These are phyloP conservation scores for Hibiscus trionum DNA, from an alignment of 345 rosid genomes.

Conservation along the genomic window DNA sequence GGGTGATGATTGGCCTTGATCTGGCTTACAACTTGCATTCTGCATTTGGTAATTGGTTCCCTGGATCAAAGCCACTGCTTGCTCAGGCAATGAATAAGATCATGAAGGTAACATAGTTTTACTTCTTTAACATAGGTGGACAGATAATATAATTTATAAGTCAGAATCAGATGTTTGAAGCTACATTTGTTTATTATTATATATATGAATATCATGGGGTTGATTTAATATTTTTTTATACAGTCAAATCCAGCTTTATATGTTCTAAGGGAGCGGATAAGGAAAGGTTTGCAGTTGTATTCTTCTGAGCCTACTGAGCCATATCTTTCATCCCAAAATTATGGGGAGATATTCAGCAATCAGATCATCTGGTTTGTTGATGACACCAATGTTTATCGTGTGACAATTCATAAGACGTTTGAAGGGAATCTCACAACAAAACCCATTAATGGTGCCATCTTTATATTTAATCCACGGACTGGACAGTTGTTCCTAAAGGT, in stretches of 20 bases:
- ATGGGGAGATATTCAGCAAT: constrained; percentile 98
- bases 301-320: constrained; percentile 99
- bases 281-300: constrained; percentile 97
- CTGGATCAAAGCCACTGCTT: constrained; percentile 93
- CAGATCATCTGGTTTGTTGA: constrained; percentile 99
- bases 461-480: constrained; percentile 95
- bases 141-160: no score
- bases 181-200: no score
- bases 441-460: constrained; percentile 96
- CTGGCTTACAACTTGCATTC: constrained; percentile 97
- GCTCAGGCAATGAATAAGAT: constrained; percentile 99
- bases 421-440: constrained; percentile 99
- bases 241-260: constrained; percentile 99
- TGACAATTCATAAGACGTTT: constrained; percentile 98
- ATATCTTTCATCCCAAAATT: constrained; percentile 93
- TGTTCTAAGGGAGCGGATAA: constrained; percentile 93
- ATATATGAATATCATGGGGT: no score
- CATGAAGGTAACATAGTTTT: constrained; percentile 61
- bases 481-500: constrained; percentile 97
- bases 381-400: constrained; percentile 98
- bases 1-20: constrained; percentile 99
- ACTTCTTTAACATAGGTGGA: no score
- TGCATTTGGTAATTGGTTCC: constrained; percentile 99
- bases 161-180: no score
- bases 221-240: constrained; percentile 12